Conservation (phyloP, 2,329 filamentous ascomycete species). For the Rhinocladiella similis region DNA sequence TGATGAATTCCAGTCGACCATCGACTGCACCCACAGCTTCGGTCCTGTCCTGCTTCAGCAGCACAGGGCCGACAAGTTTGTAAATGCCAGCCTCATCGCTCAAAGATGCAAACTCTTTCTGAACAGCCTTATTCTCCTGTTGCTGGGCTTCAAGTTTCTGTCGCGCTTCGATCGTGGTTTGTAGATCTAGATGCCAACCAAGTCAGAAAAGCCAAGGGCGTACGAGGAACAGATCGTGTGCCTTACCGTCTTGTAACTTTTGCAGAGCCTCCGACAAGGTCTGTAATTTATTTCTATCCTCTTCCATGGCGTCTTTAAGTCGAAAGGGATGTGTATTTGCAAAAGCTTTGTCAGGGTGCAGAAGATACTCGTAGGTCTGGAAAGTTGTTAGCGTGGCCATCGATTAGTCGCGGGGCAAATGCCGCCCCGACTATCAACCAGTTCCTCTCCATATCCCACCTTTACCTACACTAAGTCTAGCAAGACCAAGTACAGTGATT, state of each 20-base stretch:
- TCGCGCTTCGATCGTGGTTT: slow-evolving; percentile 71
- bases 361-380: slow-evolving; percentile 3
- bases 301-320: slow-evolving; percentile 30
- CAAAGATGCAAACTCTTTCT: slow-evolving; percentile 77
- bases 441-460: not conserved
- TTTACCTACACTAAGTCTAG: not conserved
- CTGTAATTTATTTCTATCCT: slow-evolving; percentile 75
- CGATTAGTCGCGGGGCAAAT: slow-evolving; percentile 19
- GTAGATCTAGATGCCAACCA: slow-evolving; percentile 65
- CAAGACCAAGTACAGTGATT: not conserved
- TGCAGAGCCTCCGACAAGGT: slow-evolving; percentile 83
- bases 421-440: slow-evolving; percentile 1
- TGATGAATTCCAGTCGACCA: slow-evolving; percentile 86
- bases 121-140: slow-evolving; percentile 84
- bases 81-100: slow-evolving; percentile 86
- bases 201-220: slow-evolving; percentile 3
- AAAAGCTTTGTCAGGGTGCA: slow-evolving; percentile 15
- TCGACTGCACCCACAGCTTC: slow-evolving; percentile 92
- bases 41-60: slow-evolving; percentile 89
- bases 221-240: not conserved
- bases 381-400: slow-evolving; percentile 9
- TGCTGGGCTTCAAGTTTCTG: slow-evolving; percentile 91
- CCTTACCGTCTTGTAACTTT: slow-evolving; percentile 75
- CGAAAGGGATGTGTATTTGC: not conserved
- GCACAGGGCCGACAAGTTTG: slow-evolving; percentile 88